Evolutionary conservation across 495 filamentous ascomycete genomes (phyloP).

Genomic region (Penicillium dipodomyicola): DNA sequence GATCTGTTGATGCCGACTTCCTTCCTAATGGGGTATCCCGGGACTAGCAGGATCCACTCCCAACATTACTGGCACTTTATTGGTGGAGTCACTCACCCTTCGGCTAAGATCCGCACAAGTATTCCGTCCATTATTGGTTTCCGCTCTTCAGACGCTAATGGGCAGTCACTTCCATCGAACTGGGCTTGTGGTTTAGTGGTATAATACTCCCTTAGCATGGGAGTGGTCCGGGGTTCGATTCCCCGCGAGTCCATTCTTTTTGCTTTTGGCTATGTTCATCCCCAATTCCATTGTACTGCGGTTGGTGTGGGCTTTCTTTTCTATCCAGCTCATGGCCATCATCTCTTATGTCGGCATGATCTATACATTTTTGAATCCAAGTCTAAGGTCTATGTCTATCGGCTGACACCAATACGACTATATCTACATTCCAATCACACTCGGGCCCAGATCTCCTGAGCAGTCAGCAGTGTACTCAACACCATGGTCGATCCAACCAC

Average conservation of each 20-base stretch:
- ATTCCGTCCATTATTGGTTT: too few relatives aligned
- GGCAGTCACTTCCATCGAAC: not conserved
- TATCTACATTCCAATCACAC: constrained; percentile 11
- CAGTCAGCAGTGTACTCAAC: constrained; percentile 56
- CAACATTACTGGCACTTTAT: too few relatives aligned
- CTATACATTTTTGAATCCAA: not conserved
- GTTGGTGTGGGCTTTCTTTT: not conserved
- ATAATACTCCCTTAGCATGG: constrained; percentile 49
- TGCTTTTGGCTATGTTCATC: constrained; percentile 40
- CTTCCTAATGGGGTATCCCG: too few relatives aligned
- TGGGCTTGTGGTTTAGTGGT: constrained; percentile 49
- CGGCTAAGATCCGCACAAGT: too few relatives aligned
- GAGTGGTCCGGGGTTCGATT: constrained; percentile 59
- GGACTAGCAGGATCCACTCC: too few relatives aligned
- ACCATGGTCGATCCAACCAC: constrained; percentile 53
- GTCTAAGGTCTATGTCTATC: constrained; percentile 5
- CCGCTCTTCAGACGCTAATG: not conserved
- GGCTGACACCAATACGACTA: not conserved
- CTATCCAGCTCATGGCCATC: not conserved
- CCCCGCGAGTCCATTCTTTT: constrained; percentile 49
- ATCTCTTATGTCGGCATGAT: not conserved
- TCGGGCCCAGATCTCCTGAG: constrained; percentile 53
- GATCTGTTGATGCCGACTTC: too few relatives aligned
- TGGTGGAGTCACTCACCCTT: too few relatives aligned
- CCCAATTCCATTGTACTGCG: not conserved